These are phyloP conservation scores for Metroxylon sagu DNA, from an alignment of 176 grass and related monocot genomes.

Conservation along the genomic window DNA sequence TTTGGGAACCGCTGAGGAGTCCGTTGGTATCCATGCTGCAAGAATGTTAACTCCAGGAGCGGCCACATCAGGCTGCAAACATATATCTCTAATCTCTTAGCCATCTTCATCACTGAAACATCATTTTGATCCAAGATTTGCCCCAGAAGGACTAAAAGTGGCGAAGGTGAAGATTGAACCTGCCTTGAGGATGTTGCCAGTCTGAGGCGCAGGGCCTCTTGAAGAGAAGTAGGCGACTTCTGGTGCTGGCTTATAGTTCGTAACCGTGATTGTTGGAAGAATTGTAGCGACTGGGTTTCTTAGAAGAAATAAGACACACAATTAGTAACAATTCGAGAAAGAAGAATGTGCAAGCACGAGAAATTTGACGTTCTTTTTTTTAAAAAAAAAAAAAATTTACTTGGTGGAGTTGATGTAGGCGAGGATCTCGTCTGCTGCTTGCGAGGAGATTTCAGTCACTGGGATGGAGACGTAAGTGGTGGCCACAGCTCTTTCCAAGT, in stretches of 20 bases:
- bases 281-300: conserved; percentile 75
- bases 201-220: conserved; percentile 45
- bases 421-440: conserved; percentile 31
- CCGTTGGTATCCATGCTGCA: conserved; percentile 54
- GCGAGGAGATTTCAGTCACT: conserved; percentile 41
- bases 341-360: too few relatives aligned
- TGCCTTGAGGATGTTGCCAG: conserved; percentile 59
- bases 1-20: conserved; percentile 23
- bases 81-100: background rate
- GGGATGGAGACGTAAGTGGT: conserved; percentile 45
- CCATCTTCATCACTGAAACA: too few relatives aligned
- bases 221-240: conserved; percentile 80
- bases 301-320: background rate
- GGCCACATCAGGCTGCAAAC: conserved; percentile 55
- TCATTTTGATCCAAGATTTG: too few relatives aligned
- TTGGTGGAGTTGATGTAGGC: conserved; percentile 61
- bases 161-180: background rate
- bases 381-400: too few relatives aligned
- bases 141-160: too few relatives aligned
- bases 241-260: conserved; percentile 68
- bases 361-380: too few relatives aligned
- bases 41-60: conserved; percentile 91
- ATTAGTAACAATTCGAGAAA: too few relatives aligned
- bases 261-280: conserved; percentile 43
- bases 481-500: conserved; percentile 28